Percentiles rank a stretch among this genome's conserved stretches.
These are phyloP conservation scores for Lupinus albus DNA, from an alignment of 306 rosid species.

Conservation along the genomic window DNA sequence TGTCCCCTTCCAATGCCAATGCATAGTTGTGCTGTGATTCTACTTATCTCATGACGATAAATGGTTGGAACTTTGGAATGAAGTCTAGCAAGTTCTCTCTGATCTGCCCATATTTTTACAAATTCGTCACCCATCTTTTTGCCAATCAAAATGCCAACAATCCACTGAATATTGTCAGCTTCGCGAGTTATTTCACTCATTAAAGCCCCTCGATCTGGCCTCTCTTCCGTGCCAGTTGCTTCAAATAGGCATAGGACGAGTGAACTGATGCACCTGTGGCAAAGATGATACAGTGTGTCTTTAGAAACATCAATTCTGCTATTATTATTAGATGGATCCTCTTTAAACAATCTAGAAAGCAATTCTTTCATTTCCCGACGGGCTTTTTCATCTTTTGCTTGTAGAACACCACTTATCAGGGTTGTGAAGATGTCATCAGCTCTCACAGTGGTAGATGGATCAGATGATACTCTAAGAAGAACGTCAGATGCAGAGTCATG, in stretches of 20 bases:
- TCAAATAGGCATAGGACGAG: constrained; percentile 70
- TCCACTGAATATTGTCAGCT: constrained; percentile 90
- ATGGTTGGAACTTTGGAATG: constrained; percentile 72
- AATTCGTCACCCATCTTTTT: constrained; percentile 76
- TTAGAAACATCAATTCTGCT: constrained; percentile 69
- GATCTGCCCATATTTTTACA: constrained; percentile 90
- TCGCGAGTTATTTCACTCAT: too few relatives aligned
- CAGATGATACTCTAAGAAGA: constrained; percentile 67
- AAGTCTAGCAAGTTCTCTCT: constrained; percentile 76
- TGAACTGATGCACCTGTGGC: constrained; percentile 70
- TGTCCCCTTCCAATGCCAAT: constrained; percentile 80
- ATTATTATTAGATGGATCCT: constrained; percentile 49
- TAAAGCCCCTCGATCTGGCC: constrained; percentile 59
- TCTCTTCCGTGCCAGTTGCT: constrained; percentile 51
- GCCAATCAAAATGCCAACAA: constrained; percentile 69
- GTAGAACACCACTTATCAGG: constrained; percentile 69
- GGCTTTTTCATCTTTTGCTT: constrained; percentile 86
- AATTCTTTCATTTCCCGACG: constrained; percentile 78
- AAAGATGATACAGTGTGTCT: constrained; percentile 72
- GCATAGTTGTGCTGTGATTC: constrained; percentile 80
- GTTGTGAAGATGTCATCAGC: constrained; percentile 58
- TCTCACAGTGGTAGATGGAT: constrained; percentile 57
- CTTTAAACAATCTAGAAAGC: constrained; percentile 72
- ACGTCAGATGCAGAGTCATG: constrained; percentile 52
- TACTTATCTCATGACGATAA: constrained; percentile 80